A percentile compares a stretch with the other conserved stretches of the same genome.
Evolutionary conservation across 164 flowering plant genomes (phyloP).

Genomic region (Kalanchoe fedtschenkoi): DNA sequence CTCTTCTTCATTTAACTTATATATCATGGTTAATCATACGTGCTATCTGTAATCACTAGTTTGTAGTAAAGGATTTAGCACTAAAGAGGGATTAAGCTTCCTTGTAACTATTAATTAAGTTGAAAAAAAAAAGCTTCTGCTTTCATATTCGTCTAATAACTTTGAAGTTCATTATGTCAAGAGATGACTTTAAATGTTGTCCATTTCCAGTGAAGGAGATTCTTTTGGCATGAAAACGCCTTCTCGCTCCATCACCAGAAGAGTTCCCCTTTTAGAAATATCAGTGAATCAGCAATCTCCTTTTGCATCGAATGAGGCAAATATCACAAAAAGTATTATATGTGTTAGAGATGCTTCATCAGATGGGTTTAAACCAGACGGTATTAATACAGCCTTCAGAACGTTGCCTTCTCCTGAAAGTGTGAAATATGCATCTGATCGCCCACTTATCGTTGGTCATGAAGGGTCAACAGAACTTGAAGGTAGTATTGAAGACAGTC

Average conservation of each 20-base stretch:
- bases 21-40: too few species aligned
- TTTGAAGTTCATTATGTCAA: too few species aligned
- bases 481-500: constrained; percentile 6
- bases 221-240: constrained; percentile 9
- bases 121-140: too few species aligned
- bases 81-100: too few species aligned
- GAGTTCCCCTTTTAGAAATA: constrained; percentile 43
- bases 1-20: too few species aligned
- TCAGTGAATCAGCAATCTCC: constrained; percentile 20
- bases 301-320: constrained; percentile 3
- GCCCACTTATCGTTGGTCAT: not conserved
- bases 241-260: constrained; percentile 7
- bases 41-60: too few species aligned
- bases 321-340: not conserved
- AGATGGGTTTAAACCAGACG: not conserved
- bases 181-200: not conserved
- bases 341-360: constrained; percentile 11
- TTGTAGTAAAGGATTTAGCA: too few species aligned
- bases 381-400: not conserved
- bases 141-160: too few species aligned
- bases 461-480: not conserved
- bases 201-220: constrained; percentile 14
- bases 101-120: too few species aligned
- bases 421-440: not conserved
- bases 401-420: not conserved